These are phyloP conservation scores for Monarda citriodora DNA, from an alignment of 305 asterid genomes.

Conservation along the genomic window DNA sequence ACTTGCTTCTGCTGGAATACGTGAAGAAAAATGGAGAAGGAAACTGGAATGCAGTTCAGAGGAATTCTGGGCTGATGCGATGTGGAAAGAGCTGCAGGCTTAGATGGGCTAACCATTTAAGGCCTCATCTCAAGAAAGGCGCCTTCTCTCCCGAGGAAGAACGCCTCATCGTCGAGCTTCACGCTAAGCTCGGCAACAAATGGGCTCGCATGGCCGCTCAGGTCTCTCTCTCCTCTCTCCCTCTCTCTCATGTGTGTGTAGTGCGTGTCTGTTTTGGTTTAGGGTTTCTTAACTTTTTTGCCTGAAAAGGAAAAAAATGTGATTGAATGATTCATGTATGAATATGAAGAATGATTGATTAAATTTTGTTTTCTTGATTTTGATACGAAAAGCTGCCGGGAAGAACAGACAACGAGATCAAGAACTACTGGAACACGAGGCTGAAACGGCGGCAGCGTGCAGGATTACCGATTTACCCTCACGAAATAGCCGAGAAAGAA, in stretches of 20 bases:
- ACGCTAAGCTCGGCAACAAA: conserved; percentile 74
- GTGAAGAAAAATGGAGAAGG: conserved; percentile 77
- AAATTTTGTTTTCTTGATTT: background rate
- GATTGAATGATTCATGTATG: too few relatives aligned
- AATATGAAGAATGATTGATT: too few relatives aligned
- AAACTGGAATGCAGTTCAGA: conserved; percentile 82
- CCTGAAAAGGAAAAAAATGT: too few relatives aligned
- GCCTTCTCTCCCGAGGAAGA: conserved; percentile 70
- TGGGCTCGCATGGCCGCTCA: conserved; percentile 98
- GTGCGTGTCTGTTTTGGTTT: too few relatives aligned
- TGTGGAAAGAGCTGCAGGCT: conserved; percentile 88
- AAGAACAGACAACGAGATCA: conserved; percentile 63
- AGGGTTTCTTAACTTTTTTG: too few relatives aligned
- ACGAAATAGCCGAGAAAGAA: conserved; percentile 21
- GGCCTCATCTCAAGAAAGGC: conserved; percentile 86
- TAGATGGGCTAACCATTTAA: conserved; percentile 80
- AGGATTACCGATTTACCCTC: conserved; percentile 67
- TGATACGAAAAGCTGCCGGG: conserved; percentile 54
- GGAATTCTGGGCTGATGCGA: conserved; percentile 68
- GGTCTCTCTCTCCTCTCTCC: conserved; percentile 28
- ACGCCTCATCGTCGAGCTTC: conserved; percentile 63
- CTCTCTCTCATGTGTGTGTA: too few relatives aligned
- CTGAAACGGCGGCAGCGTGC: conserved; percentile 54
- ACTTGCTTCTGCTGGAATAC: conserved; percentile 54
- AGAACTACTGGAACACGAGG: conserved; percentile 71